Percentiles rank a stretch among this genome's conserved stretches.
Evolutionary conservation across 2,329 filamentous ascomycete species (phyloP).

Genomic region (Penicillium sp.): DNA sequence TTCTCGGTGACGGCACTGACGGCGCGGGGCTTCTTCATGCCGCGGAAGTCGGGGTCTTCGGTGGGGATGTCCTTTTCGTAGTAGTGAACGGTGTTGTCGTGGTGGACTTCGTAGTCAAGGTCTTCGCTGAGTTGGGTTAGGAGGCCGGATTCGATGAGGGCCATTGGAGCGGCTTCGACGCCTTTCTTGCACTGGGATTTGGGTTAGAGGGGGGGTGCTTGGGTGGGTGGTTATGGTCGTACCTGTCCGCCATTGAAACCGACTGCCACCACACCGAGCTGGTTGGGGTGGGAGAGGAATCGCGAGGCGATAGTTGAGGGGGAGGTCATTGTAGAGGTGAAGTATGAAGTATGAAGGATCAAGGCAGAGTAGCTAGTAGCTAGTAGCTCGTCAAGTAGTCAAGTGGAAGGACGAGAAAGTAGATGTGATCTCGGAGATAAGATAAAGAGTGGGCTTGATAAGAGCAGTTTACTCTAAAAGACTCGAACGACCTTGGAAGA

Average conservation of each 20-base stretch:
- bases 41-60: slow-evolving; percentile 74
- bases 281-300: slow-evolving; percentile 76
- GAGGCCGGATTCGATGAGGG: slow-evolving; percentile 84
- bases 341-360: background rate
- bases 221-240: slow-evolving; percentile 32
- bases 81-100: slow-evolving; percentile 78
- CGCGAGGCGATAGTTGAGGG: slow-evolving; percentile 64
- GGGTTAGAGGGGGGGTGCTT: background rate
- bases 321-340: slow-evolving; percentile 49
- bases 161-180: slow-evolving; percentile 86
- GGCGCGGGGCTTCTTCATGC: slow-evolving; percentile 90
- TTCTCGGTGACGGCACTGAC: slow-evolving; percentile 82
- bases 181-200: slow-evolving; percentile 74
- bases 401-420: background rate
- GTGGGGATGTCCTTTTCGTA: slow-evolving; percentile 74
- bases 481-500: background rate
- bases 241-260: slow-evolving; percentile 97
- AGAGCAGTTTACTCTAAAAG: background rate
- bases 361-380: too few species aligned
- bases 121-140: slow-evolving; percentile 80
- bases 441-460: slow-evolving; percentile 15
- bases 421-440: slow-evolving; percentile 23
- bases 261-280: slow-evolving; percentile 90
- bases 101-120: slow-evolving; percentile 83
- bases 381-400: too few species aligned